Base-by-base conservation (phyloP, 768 basidiomycete species). In the Phaffia australis region DNA sequence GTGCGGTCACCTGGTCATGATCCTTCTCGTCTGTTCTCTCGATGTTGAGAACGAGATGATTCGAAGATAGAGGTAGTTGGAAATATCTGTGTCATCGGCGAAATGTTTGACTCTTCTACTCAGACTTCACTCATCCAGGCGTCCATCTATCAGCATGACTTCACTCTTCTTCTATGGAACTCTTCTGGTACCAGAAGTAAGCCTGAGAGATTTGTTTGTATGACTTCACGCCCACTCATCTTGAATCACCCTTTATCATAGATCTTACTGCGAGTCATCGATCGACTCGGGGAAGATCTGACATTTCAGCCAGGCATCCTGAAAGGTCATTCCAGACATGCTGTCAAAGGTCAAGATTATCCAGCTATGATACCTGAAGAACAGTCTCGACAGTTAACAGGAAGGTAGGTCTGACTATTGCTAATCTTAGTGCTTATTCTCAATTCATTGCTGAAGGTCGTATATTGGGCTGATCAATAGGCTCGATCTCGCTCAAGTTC, bases 291-390 rank as follows among this genome's bases (percentile, higher is more conserved):
- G 23, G 9, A 23, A 9, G 32, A 65, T 29, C 48, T 65, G 2
- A 50, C 64, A 2, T 60, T 60, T 32, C 56, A 52, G 25, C 64
- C 64, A 11, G 58, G 57, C 35, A 35, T 65, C 32, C 46, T 50
- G 11, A 42, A 54, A 19, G 64, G 64, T 30, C 52, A 49, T 29
- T 35, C 27, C 15, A 57, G 64, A 7, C 46, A 25, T 21, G 23
- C 42, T 25, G 64, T 65, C 57, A 30, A 59, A 3, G 64, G 58
- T 5, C 50, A 67, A 55, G 66, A 67, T 59, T 67, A 67, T 56
- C 66, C 66, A 8, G 66, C 51, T 21, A 15, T 62, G 21, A 42
- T 66, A 23, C n/a, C 50, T 8, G 52, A 63, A 29, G 54, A 63
- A 49, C 47, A 60, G 42, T 27, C 60, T 1, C 49, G 30, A 42